phyloP scores from a whole-genome alignment of 78 protist genomes.

The Monosiga brevicollis region DNA sequence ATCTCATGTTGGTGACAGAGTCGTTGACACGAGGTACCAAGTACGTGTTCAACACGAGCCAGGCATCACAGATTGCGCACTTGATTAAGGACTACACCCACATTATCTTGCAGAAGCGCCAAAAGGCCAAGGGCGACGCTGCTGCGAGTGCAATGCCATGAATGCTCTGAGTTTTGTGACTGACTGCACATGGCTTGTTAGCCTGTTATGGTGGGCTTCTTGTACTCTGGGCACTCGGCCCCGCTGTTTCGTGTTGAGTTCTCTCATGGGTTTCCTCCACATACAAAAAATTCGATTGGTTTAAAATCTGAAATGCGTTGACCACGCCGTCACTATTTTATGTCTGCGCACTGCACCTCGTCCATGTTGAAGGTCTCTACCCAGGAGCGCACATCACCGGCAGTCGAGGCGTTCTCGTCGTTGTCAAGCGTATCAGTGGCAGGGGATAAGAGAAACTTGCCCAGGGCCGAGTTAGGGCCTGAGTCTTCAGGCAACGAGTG shows the following conservation, averaged over 20 bases:
- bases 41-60: slow-evolving; percentile 11
- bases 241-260: not conserved
- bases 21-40: slow-evolving; percentile 10
- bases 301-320: too few relatives aligned
- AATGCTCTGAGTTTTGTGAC: not conserved
- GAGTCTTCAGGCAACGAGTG: too few relatives aligned
- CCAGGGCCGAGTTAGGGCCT: too few relatives aligned
- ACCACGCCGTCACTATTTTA: too few relatives aligned
- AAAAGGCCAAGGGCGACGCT: not conserved
- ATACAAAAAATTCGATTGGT: too few relatives aligned
- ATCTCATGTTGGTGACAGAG: slow-evolving; percentile 7
- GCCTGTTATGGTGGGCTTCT: not conserved
- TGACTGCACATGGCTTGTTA: slow-evolving; percentile 1
- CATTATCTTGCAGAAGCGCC: not conserved
- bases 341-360: too few relatives aligned
- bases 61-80: slow-evolving; percentile 13
- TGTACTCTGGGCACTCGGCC: not conserved
- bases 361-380: too few relatives aligned
- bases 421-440: too few relatives aligned
- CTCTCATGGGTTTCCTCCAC: not conserved
- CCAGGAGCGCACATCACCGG: too few relatives aligned
- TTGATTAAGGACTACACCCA: slow-evolving; percentile 8
- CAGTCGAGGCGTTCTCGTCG: too few relatives aligned
- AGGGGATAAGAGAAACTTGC: too few relatives aligned
- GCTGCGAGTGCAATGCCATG: not conserved